Evolutionary conservation across 2,329 filamentous ascomycete species (phyloP), one percentile per base, ranked within the genome.

Genomic region (Colletotrichum nymphaeae): DNA sequence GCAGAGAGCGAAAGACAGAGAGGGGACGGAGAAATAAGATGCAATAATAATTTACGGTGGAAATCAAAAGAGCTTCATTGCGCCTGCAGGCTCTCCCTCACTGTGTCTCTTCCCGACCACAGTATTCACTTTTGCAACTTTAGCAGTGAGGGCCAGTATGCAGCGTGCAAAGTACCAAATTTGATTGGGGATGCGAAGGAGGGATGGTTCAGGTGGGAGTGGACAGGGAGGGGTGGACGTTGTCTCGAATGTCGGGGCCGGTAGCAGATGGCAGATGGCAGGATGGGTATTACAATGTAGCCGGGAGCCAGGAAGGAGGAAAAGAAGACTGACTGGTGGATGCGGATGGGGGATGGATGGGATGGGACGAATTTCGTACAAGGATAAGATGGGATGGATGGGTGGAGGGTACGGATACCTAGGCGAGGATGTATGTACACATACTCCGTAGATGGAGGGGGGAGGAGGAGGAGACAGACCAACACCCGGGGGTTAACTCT

Each of bases 151-250:
- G 42, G 8, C 19, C 42, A 49, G 59, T 57, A 22, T 59, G n/a
- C n/a, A 53, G n/a, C 42, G 60, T 35, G 62, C 57, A 63, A 62
- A 57, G 62, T 58, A 24, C 62, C 52, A 74, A 74, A 74, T 74
- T 74, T 72, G 63, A 72, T 55, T 63, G 72, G 72, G 68, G 62
- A 63, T 63, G 63, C 46, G 63, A 74, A 74, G 72, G 72, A 74
- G 68, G 72, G 58, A 67, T 72, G 72, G 72, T 74, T 74, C 72
- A 74, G 72, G 72, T 74, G 72, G 63, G 57, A 67, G 72, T 74
- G 68, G 67, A 26, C 64, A 52, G 46, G 56, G 68, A 72, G 68
- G 68, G 56, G 72, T 68, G 68, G 55, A 49, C 57, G 68, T 72
- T 72, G 72, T 74, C 72, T 74, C 72, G 63, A 67, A 72, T 63